Base-by-base conservation (phyloP, 2,329 filamentous ascomycete genomes). In the Madurella fahalii region DNA sequence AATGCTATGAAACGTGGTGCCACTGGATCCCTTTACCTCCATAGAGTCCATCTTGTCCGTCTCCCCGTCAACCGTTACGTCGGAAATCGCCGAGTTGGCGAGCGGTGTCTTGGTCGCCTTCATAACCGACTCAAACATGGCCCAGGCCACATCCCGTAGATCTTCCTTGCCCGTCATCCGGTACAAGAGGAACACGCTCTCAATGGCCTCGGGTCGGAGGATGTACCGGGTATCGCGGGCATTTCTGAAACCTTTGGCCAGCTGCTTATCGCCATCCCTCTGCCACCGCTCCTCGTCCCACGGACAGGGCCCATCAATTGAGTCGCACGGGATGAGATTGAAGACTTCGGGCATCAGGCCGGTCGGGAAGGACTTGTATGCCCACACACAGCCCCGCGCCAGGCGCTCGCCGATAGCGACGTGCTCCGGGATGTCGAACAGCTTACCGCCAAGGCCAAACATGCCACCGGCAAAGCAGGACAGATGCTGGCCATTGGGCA, bases 121-220 rank as follows among this genome's bases (percentile, higher is more conserved):
- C 20, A 78, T 70, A 43, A 86, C 77, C 7, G 76, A 69, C 37
- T 72, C 63, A 64, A 84, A 86, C 80, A 86, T 85, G 20, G 73
- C 68, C 83, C 83, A 87, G 4, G 81, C 83, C n/a, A 75, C 71
- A 17, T 85, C 81, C 31, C 77, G 74, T 56, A 81, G 76, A n/a
- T 72, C 66, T 9, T 69, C 67, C 50, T 84, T 77, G 17, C 80
- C 83, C 0, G 80, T 85, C 54, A 84, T 77, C 50, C 83, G 77
- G 65, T 84, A 85, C 74, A 87, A 77, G 63, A 85, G 77, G 68
- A 84, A 87, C 2, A 87, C 77, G 16, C 81, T 84, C 68, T 87
- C 84, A 50, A 87, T 85, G 5, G 83, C 83, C 66, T 87, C 84
- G 2, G 84, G 84, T 59, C 80, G 75, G 39, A 84, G 70, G 32